Conservation (phyloP, 163 green algal genomes). For the Scenedesmus sp. region DNA sequence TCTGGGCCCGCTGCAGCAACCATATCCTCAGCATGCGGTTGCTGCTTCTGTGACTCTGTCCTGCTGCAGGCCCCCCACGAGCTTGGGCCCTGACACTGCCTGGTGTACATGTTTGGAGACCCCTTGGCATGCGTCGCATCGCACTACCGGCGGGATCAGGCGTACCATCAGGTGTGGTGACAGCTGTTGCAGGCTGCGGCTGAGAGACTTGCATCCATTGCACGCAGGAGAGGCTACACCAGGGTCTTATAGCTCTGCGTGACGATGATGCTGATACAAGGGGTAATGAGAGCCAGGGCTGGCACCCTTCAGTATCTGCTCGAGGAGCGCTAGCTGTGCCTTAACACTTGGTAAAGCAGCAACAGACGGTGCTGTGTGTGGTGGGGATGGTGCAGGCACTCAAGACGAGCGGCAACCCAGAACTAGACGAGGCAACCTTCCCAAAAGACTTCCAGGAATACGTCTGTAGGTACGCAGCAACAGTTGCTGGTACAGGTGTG, state of each 20-base stretch:
- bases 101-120: constrained; percentile 69
- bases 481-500: not conserved
- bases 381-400: constrained; percentile 37
- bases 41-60: not conserved
- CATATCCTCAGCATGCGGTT: not conserved
- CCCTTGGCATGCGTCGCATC: constrained; percentile 57
- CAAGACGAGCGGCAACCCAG: constrained; percentile 58
- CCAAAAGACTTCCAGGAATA: constrained; percentile 56
- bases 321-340: not conserved
- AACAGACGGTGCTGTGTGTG: not conserved
- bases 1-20: not conserved
- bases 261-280: too few species aligned
- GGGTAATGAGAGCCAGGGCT: too few species aligned
- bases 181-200: not conserved
- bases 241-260: too few species aligned
- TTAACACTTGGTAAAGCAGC: not conserved
- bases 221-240: too few species aligned
- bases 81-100: constrained; percentile 12
- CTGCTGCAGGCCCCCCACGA: constrained; percentile 15
- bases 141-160: constrained; percentile 61
- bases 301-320: not conserved
- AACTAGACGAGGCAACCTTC: constrained; percentile 28
- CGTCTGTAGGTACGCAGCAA: constrained; percentile 1
- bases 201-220: too few species aligned
- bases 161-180: constrained; percentile 58